These are phyloP conservation scores for Neurospora tetrasperma DNA, from an alignment of 495 filamentous ascomycete species.

Conservation along the genomic window DNA sequence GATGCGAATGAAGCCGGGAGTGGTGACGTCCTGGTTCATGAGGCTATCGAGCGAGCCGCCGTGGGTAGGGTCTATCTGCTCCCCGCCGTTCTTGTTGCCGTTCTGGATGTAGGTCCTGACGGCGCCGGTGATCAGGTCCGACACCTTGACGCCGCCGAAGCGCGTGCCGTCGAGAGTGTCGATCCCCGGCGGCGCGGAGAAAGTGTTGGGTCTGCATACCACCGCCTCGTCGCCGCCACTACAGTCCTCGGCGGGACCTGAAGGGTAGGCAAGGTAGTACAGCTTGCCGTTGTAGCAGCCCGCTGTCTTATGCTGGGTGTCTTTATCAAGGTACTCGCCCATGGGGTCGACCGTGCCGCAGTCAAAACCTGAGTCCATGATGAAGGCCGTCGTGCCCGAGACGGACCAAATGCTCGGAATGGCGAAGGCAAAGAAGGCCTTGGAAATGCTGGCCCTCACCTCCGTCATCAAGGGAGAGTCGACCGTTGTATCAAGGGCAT, in stretches of 20 bases:
- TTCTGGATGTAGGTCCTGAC: conserved; percentile 21
- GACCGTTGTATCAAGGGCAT: not conserved
- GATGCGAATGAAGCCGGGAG: conserved; percentile 21
- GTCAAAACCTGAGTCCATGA: conserved; percentile 24
- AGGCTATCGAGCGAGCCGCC: conserved; percentile 11
- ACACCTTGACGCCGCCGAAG: conserved; percentile 16
- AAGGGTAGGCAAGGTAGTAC: conserved; percentile 23
- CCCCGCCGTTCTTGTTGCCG: conserved; percentile 21
- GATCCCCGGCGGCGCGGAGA: conserved; percentile 16
- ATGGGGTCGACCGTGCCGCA: conserved; percentile 16
- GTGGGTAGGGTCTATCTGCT: conserved; percentile 11
- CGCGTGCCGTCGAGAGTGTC: conserved; percentile 7
- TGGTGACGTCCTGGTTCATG: conserved; percentile 16
- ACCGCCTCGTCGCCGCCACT: not conserved
- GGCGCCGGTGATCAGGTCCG: conserved; percentile 20
- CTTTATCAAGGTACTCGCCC: conserved; percentile 13
- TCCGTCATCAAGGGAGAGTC: not conserved
- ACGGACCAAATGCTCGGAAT: conserved; percentile 22
- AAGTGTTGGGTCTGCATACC: conserved; percentile 6
- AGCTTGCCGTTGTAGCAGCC: conserved; percentile 17
- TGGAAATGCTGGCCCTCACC: conserved; percentile 6
- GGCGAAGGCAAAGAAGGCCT: conserved; percentile 20
- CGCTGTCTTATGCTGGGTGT: conserved; percentile 11
- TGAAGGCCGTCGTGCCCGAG: conserved; percentile 18
- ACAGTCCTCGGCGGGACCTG: conserved; percentile 3